Base-by-base conservation (phyloP, 352 stramenopile genomes). In the Pythium sukuiense region DNA sequence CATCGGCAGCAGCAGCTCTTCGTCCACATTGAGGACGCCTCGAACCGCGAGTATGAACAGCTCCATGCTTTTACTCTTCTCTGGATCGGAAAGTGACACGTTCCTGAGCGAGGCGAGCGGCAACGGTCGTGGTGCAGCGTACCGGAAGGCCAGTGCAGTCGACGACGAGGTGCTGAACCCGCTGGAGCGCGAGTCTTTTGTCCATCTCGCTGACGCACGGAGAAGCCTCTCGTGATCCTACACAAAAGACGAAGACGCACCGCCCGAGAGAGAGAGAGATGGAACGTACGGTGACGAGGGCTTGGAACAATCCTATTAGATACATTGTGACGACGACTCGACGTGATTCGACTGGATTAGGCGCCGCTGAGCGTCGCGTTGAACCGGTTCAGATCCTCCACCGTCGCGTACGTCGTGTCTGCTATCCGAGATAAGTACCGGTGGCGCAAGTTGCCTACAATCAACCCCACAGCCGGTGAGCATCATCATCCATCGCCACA, bases 381-480 rank as follows among this genome's bases (percentile, higher is more conserved):
- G 24, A 88, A 71, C 54, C 74, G 65, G 70, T 86, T 76, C n/a
- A 88, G 71, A 65, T 89, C 79, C 57, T 89, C 76, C 11, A 73
- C 74, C 43, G 81, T 85, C 5, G 71, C 71, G 61, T 85, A 85
- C 29, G 66, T 67, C 54, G 86, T 74, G 29, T 77, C 70, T 12
- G 75, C 63, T 46, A 77, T 85, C 49, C 74, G 69, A 50, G 79
- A 76, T 56, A 78, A 73, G 54, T 84, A 88, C 13, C 79, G 76
- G 58, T 83, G 80, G 24, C 60, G 77, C 43, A 89, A 58, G 58
- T 86, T 88, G 8, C 33, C 70, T 76, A 43, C 6, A 16, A 32
- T 50, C 46, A 48, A 16, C 16, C 39, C 20, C 39, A 5, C 45
- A 52, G 2, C 6, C 7, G 2, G 45, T 24, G 20, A 24, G 20